These are phyloP conservation scores for Achaetomiella virescens DNA, from an alignment of 495 filamentous ascomycete species.

Conservation along the genomic window DNA sequence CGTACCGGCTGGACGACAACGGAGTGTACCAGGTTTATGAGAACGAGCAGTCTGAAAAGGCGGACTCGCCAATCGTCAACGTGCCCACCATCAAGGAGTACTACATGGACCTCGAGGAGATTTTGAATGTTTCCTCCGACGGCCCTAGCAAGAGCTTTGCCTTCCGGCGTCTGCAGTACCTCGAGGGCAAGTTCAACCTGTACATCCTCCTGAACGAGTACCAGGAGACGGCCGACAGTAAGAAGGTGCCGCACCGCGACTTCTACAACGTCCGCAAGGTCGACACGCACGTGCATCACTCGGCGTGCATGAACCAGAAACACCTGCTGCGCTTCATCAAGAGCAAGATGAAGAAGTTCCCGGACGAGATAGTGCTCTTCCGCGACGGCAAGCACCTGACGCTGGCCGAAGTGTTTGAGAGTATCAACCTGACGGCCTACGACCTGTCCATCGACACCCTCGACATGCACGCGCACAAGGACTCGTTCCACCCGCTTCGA, in stretches of 20 bases:
- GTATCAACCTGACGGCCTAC: constrained; percentile 93
- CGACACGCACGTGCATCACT: constrained; percentile 98
- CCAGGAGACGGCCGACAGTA: constrained; percentile 95
- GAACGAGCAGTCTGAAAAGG: constrained; percentile 52
- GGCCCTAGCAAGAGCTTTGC: constrained; percentile 96
- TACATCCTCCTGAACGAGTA: constrained; percentile 91
- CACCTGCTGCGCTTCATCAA: constrained; percentile 97
- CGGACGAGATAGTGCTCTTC: constrained; percentile 87
- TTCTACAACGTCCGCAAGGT: constrained; percentile 99
- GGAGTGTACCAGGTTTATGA: constrained; percentile 92
- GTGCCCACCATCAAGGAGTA: constrained; percentile 89
- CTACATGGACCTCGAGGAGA: constrained; percentile 87
- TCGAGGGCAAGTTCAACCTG: constrained; percentile 94
- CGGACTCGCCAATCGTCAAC: constrained; percentile 60
- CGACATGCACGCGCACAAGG: constrained; percentile 98
- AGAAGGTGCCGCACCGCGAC: constrained; percentile 92
- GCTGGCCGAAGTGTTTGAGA: constrained; percentile 88
- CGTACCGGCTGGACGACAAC: constrained; percentile 69
- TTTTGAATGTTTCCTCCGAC: constrained; percentile 80
- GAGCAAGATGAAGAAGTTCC: constrained; percentile 97
- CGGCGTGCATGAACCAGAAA: constrained; percentile 99
- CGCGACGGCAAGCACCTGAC: constrained; percentile 91
- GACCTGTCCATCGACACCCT: constrained; percentile 97
- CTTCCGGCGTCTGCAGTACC: constrained; percentile 85
- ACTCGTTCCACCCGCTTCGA: constrained; percentile 98